Base-by-base conservation (phyloP, 169 alveolate species). In the Eimeria tenella region DNA sequence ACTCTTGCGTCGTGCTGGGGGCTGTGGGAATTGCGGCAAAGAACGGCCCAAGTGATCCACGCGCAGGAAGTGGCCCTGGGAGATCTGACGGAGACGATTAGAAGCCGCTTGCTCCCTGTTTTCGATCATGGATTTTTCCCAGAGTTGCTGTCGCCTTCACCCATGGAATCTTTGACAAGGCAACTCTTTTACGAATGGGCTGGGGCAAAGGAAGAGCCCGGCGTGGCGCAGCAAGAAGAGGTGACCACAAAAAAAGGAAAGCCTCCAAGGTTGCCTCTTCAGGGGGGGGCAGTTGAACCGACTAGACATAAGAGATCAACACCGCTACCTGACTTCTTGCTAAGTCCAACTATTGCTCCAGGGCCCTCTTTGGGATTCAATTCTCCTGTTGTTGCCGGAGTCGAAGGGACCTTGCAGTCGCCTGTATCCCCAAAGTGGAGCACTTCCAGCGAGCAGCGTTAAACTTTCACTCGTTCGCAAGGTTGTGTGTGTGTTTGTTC, bases 21-120 rank as follows among this genome's bases (percentile, higher is more conserved):
- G 13, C 55, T 81, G 7, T 81, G 89, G 89, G 73, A 81, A 63
- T 70, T 81, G 89, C 68, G 71, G 10, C 89, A 81, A 49, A 65
- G 89, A 15, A 81, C 71, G 13, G 89, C 68, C 1, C 89, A 81
- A 56, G 55, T 81, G 53, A 52, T 81, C n/a, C 89, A 81, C 25
- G 68, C 89, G 42, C 89, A 81, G 73, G 89, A 81, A 70, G 89
- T 70, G 53, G 89, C 89, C 73, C 15, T 81, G 89, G 89, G 89
- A 63, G 89, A 81, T 23, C 89, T 81, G 25, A 56, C 71, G 21
- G 89, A 81, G 15, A 56, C 71, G 21, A 56, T 81, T 50, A 56
- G 71, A n/a, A 60, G 71, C 4, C 89, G 89, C 11, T 65, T 75
- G 63, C 15, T 75, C 50, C 86, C 86, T 75, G 63, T 75, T 17